Evolutionary conservation across 2,329 filamentous ascomycete species (phyloP).

Genomic region (Daldinia eschscholtzii): DNA sequence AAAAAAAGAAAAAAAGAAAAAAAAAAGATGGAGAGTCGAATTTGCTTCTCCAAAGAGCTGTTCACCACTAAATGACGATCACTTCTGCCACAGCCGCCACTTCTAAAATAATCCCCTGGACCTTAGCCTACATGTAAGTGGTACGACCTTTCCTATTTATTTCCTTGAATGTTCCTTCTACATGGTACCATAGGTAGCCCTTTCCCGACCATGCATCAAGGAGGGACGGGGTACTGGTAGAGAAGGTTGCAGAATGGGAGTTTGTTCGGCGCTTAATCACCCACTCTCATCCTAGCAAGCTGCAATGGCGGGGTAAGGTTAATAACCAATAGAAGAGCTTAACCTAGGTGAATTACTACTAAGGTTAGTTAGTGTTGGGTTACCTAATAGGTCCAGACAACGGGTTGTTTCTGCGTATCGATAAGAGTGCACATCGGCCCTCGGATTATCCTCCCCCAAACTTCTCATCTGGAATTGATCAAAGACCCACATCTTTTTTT

Average conservation of each 20-base stretch:
- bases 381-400: too few relatives aligned
- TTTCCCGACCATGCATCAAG: conserved; percentile 3
- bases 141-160: background rate
- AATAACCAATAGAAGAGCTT: conserved; percentile 30
- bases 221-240: conserved; percentile 1
- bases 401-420: background rate
- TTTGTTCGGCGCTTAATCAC: conserved; percentile 49
- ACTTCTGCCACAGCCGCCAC: conserved; percentile 17
- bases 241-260: conserved; percentile 20
- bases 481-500: conserved; percentile 29
- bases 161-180: too few relatives aligned
- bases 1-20: background rate
- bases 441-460: conserved; percentile 1
- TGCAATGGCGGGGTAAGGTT: conserved; percentile 47
- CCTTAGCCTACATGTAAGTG: conserved; percentile 6
- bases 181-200: background rate
- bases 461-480: background rate
- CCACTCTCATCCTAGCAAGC: conserved; percentile 44
- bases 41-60: conserved; percentile 8
- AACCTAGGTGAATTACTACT: too few relatives aligned
- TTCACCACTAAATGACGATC: conserved; percentile 28
- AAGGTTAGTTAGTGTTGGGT: too few relatives aligned
- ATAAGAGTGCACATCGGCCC: conserved; percentile 7
- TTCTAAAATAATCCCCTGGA: conserved; percentile 17
- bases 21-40: conserved; percentile 22